A percentile compares a stretch with the other conserved stretches of the same genome.
Conservation (phyloP, 129 eudicot species). For the Saussurea involucrata region DNA sequence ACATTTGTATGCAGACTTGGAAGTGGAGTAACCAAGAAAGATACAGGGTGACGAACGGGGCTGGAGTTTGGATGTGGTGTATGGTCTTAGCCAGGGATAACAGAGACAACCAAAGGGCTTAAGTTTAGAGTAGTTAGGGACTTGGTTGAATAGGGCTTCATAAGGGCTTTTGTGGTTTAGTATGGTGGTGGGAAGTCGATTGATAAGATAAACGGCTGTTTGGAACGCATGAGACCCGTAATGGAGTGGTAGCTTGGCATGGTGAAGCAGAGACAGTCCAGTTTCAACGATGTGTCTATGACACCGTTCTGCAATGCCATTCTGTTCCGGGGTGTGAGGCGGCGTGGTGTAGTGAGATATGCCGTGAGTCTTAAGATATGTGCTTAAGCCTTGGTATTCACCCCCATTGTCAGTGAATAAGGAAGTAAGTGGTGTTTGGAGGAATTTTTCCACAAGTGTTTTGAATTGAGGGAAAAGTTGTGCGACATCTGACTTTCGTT, state of each 20-base stretch:
- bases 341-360: neutral
- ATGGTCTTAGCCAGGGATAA: neutral
- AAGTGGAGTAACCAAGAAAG: neutral
- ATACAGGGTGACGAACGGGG: neutral
- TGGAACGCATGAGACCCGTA: too few species aligned
- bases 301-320: neutral
- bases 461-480: neutral
- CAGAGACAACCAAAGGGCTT: neutral
- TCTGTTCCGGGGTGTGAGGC: neutral
- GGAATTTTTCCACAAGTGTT: neutral
- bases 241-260: neutral
- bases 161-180: neutral
- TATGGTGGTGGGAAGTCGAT: neutral
- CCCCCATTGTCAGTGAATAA: neutral
- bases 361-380: too few species aligned
- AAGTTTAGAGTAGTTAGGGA: neutral
- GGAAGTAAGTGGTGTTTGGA: neutral
- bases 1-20: constrained; percentile 8
- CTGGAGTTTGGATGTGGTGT: constrained; percentile 4
- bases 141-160: neutral
- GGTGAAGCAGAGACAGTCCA: neutral
- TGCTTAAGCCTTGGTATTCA: neutral
- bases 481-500: neutral
- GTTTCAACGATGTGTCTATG: neutral
- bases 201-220: too few species aligned